Evolutionary conservation across 176 grass and related monocot species (phyloP).

Genomic region (Tillandsia fasciculata): DNA sequence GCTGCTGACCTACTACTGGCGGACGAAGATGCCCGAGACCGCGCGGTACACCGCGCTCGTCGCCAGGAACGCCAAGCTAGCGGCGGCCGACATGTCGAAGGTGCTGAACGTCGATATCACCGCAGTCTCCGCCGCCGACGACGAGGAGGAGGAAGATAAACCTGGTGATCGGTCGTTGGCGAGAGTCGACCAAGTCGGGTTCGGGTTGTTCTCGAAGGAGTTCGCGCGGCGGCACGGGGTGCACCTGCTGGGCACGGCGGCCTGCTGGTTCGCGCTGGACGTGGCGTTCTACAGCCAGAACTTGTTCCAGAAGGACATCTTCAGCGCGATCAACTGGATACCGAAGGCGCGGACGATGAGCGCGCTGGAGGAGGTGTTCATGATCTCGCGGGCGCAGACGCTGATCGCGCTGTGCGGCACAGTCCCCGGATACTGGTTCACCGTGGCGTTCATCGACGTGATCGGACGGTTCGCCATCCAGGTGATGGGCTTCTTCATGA

Average conservation of each 20-base stretch:
- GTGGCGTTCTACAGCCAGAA: slow-evolving; percentile 64
- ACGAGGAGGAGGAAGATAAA: neutral
- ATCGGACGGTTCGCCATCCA: slow-evolving; percentile 42
- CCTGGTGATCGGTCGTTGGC: neutral
- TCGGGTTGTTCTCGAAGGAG: slow-evolving; percentile 37
- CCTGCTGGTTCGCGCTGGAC: slow-evolving; percentile 65
- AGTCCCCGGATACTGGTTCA: slow-evolving; percentile 53
- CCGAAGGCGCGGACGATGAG: slow-evolving; percentile 21
- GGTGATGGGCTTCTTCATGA: slow-evolving; percentile 40
- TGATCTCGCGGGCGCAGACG: slow-evolving; percentile 25
- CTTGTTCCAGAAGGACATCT: slow-evolving; percentile 71
- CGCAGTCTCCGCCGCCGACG: neutral
- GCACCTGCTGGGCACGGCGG: slow-evolving; percentile 37
- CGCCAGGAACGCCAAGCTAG: slow-evolving; percentile 26
- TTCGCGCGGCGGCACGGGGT: slow-evolving; percentile 35
- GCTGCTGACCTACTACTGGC: slow-evolving; percentile 55
- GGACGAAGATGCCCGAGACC: slow-evolving; percentile 65
- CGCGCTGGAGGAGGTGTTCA: slow-evolving; percentile 37
- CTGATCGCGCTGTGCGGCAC: slow-evolving; percentile 29
- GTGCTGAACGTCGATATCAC: slow-evolving; percentile 25
- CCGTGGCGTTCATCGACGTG: slow-evolving; percentile 37
- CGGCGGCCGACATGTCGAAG: slow-evolving; percentile 29
- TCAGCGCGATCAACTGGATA: slow-evolving; percentile 16
- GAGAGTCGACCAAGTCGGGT: slow-evolving; percentile 15
- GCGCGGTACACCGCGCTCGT: slow-evolving; percentile 55